phyloP scores from a whole-genome alignment of 2,329 filamentous ascomycete genomes.

The Hypoxylon sp. region DNA sequence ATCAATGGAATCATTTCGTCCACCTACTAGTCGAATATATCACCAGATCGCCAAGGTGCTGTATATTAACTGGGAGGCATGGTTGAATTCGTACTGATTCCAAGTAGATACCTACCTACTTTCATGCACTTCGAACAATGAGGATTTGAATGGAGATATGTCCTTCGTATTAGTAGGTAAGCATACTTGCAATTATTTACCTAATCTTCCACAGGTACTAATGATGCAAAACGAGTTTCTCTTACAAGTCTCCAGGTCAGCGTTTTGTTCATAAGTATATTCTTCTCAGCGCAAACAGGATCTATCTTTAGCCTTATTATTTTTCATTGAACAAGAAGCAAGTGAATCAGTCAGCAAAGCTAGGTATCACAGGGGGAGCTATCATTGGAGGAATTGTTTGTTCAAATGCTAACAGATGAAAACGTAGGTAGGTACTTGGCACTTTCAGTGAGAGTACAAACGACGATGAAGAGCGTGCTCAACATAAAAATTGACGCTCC shows the following conservation, averaged over 20 bases:
- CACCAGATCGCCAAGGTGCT: not conserved
- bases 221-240: too few relatives aligned
- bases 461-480: slow-evolving; percentile 16
- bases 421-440: slow-evolving; percentile 12
- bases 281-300: too few relatives aligned
- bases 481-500: slow-evolving; percentile 33
- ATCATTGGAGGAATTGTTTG: slow-evolving; percentile 11
- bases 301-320: not conserved
- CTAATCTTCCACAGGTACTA: too few relatives aligned
- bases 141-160: not conserved
- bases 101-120: not conserved
- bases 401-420: slow-evolving; percentile 37
- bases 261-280: too few relatives aligned
- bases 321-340: not conserved
- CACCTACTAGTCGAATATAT: too few relatives aligned
- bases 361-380: not conserved
- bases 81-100: not conserved
- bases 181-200: too few relatives aligned
- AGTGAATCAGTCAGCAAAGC: not conserved
- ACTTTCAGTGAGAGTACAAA: slow-evolving; percentile 15
- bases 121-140: not conserved
- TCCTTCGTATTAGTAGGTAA: too few relatives aligned
- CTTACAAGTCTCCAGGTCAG: too few relatives aligned
- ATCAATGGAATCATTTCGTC: too few relatives aligned
- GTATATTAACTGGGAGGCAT: not conserved